Conservation (phyloP, 2,329 filamentous ascomycete genomes). For the Pseudofabraea citricarpa region DNA sequence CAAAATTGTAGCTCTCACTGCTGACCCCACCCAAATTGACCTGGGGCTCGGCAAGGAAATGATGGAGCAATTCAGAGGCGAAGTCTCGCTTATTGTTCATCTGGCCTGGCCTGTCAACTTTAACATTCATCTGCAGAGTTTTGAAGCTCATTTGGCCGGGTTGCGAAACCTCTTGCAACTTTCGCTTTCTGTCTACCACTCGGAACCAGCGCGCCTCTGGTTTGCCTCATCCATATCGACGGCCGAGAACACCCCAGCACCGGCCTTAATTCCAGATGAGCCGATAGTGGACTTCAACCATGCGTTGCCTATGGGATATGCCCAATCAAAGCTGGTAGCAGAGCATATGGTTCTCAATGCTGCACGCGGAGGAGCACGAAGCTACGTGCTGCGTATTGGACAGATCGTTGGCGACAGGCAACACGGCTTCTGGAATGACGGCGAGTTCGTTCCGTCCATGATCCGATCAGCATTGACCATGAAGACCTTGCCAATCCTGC, state of each 20-base stretch:
- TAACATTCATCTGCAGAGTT: conserved; percentile 44
- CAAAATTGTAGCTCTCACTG: conserved; percentile 33
- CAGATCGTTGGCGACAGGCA: conserved; percentile 40
- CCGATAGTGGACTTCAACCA: conserved; percentile 13
- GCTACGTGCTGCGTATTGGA: conserved; percentile 40
- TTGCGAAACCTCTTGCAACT: conserved; percentile 37
- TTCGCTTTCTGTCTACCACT: conserved; percentile 22
- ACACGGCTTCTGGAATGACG: conserved; percentile 38
- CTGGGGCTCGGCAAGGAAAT: conserved; percentile 31
- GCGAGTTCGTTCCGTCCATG: conserved; percentile 48
- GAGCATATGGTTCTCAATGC: conserved; percentile 39
- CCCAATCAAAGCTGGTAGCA: conserved; percentile 41
- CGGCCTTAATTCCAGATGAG: conserved; percentile 29
- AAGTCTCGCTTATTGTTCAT: conserved; percentile 43
- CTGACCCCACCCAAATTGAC: conserved; percentile 31
- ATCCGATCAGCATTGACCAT: conserved; percentile 40
- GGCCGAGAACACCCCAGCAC: conserved; percentile 24
- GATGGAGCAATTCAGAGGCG: conserved; percentile 23
- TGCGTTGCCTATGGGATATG: conserved; percentile 46
- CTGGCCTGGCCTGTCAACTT: conserved; percentile 53
- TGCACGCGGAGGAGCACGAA: conserved; percentile 25
- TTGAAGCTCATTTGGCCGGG: conserved; percentile 37
- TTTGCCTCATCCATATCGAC: conserved; percentile 35
- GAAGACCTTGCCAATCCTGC: conserved; percentile 38
- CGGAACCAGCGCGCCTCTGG: conserved; percentile 26